A percentile compares a stretch with the other conserved stretches of the same genome.
phyloP scores from a whole-genome alignment of 768 basidiomycete species.

The Psilocybe cubensis region DNA sequence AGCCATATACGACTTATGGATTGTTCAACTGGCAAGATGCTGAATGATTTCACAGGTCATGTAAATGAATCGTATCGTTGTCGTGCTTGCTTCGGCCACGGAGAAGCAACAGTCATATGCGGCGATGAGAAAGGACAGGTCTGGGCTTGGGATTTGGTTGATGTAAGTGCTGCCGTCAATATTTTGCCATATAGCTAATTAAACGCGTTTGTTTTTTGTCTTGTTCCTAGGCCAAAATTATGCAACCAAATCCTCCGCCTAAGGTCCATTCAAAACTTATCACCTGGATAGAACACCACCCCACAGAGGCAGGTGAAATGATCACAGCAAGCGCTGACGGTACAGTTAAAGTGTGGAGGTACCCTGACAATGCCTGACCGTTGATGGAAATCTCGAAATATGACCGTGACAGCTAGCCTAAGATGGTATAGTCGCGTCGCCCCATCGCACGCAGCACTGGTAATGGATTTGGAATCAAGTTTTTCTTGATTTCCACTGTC shows the following conservation, averaged over 20 bases:
- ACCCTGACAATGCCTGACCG: conserved; percentile 31
- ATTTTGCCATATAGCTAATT: conserved; percentile 9
- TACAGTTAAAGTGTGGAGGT: conserved; percentile 86
- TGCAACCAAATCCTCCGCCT: conserved; percentile 75
- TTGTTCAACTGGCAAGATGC: conserved; percentile 73
- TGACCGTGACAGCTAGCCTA: neutral
- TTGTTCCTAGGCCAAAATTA: conserved; percentile 59
- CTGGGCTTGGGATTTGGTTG: conserved; percentile 94
- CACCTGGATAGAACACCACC: conserved; percentile 93
- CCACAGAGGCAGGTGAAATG: conserved; percentile 79
- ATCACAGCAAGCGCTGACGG: conserved; percentile 92
- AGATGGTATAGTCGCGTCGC: neutral
- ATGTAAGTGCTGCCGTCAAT: conserved; percentile 49
- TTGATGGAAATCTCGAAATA: neutral
- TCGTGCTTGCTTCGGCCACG: conserved; percentile 81
- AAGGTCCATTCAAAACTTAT: conserved; percentile 83
- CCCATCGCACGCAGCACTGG: neutral
- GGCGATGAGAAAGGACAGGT: conserved; percentile 91
- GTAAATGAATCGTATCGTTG: conserved; percentile 74
- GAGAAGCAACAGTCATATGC: conserved; percentile 78
- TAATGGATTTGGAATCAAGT: neutral
- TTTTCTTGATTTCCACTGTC: neutral
- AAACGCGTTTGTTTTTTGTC: neutral
- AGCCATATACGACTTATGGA: conserved; percentile 89
- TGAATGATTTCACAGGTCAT: conserved; percentile 87